Percentiles rank a stretch among this genome's conserved stretches.
Conservation (phyloP, 2,329 filamentous ascomycete genomes). For the Chalaropsis ovoidea region DNA sequence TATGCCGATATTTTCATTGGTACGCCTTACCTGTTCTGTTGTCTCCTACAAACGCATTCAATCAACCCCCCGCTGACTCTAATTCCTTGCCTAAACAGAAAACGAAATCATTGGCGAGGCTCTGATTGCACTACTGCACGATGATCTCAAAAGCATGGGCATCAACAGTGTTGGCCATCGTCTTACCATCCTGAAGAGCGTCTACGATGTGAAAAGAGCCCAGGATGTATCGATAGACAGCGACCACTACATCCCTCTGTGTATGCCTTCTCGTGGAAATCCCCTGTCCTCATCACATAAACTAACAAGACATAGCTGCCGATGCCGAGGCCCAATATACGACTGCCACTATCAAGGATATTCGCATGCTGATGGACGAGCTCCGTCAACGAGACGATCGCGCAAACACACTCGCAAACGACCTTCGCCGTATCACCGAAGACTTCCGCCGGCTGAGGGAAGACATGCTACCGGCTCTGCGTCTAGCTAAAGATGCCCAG, state of each 20-base stretch:
- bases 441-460: slow-evolving; percentile 83
- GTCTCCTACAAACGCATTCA: not conserved
- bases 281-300: not conserved
- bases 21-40: slow-evolving; percentile 38
- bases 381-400: slow-evolving; percentile 83
- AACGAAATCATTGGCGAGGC: slow-evolving; percentile 92
- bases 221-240: slow-evolving; percentile 84
- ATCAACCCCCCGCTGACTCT: slow-evolving; percentile 11
- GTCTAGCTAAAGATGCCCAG: slow-evolving; percentile 81
- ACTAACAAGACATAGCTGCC: slow-evolving; percentile 51
- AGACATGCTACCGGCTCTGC: slow-evolving; percentile 81
- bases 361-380: slow-evolving; percentile 81
- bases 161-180: slow-evolving; percentile 88
- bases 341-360: slow-evolving; percentile 83
- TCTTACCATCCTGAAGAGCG: slow-evolving; percentile 85
- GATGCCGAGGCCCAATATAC: slow-evolving; percentile 79
- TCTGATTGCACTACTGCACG: slow-evolving; percentile 75
- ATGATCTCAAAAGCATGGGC: slow-evolving; percentile 91
- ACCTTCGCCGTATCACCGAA: slow-evolving; percentile 72
- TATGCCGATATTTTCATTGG: slow-evolving; percentile 77
- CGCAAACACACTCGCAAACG: slow-evolving; percentile 71
- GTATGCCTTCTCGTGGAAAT: slow-evolving; percentile 44
- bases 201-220: slow-evolving; percentile 92
- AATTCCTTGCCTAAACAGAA: slow-evolving; percentile 43
- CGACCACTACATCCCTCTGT: slow-evolving; percentile 86